These are phyloP conservation scores for Metroxylon sagu DNA, from an alignment of 176 grass and related monocot species.

Conservation along the genomic window DNA sequence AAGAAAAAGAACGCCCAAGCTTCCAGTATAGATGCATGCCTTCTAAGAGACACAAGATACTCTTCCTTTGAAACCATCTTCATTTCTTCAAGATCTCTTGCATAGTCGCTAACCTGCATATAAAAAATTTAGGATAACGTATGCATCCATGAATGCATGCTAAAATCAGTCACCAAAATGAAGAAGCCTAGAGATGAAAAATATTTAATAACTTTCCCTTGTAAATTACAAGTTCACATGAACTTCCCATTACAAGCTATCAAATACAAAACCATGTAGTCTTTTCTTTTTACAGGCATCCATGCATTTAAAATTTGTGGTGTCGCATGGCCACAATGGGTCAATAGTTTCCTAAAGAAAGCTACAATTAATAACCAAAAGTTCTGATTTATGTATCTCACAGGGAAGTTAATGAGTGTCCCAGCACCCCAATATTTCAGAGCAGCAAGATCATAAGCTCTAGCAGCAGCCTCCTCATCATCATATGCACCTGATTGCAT, in stretches of 20 bases:
- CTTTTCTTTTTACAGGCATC: no score
- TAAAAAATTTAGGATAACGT: constrained; percentile 31
- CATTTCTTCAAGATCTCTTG: constrained; percentile 99
- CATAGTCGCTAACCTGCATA: constrained; percentile 80
- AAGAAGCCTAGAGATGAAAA: neutral
- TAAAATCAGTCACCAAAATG: constrained; percentile 4
- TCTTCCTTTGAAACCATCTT: constrained; percentile 95
- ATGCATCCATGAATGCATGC: constrained; percentile 14
- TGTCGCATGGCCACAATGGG: no score
- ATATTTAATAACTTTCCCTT: no score
- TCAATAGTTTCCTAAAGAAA: neutral
- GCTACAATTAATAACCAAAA: neutral
- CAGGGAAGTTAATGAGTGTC: constrained; percentile 97
- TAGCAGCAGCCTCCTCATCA: constrained; percentile 98
- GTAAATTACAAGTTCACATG: no score
- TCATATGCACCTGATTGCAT: constrained; percentile 80
- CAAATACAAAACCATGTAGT: no score
- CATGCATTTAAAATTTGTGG: no score
- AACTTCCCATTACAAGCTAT: no score
- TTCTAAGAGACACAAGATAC: constrained; percentile 95
- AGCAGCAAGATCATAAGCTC: constrained; percentile 98
- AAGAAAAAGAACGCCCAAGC: constrained; percentile 4
- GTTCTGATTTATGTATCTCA: constrained; percentile 31
- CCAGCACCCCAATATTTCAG: constrained; percentile 98
- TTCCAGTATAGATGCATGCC: constrained; percentile 40